Conservation (phyloP, 306 rosid genomes). For the Arachis stenosperma region DNA sequence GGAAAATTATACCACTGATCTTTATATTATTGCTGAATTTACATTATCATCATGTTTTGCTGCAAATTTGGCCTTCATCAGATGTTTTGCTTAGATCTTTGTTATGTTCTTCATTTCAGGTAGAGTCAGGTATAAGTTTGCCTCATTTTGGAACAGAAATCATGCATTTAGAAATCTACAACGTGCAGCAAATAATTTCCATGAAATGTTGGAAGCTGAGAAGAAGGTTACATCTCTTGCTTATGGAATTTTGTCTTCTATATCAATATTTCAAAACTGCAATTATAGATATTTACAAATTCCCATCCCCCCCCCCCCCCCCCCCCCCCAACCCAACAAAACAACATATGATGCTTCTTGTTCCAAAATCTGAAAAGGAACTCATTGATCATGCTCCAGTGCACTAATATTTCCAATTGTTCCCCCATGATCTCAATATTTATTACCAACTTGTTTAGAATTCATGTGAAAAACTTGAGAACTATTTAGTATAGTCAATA, state of each 20-base stretch:
- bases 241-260: conserved; percentile 29
- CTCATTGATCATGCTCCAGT: conserved; percentile 12
- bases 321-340: no score
- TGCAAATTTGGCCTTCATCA: conserved; percentile 7
- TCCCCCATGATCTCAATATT: neutral
- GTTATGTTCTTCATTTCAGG: conserved; percentile 66
- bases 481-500: neutral
- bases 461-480: conserved; percentile 1
- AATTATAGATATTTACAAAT: conserved; percentile 1
- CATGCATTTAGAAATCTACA: conserved; percentile 82
- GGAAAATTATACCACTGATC: neutral
- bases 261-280: conserved; percentile 10
- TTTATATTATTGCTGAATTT: conserved; percentile 1
- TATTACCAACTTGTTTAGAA: neutral
- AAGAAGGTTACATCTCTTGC: conserved; percentile 68
- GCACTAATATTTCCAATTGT: conserved; percentile 12
- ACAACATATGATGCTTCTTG: conserved; percentile 13
- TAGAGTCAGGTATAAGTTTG: conserved; percentile 95
- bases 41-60: conserved; percentile 7
- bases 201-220: conserved; percentile 84
- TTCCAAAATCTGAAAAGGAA: conserved; percentile 30
- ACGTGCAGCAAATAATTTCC: conserved; percentile 70
- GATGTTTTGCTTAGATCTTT: conserved; percentile 37
- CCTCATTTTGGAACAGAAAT: conserved; percentile 99
- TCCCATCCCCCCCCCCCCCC: no score